Base-by-base conservation (phyloP, 2,329 filamentous ascomycete genomes). In the Neoarthrinium moseri region DNA sequence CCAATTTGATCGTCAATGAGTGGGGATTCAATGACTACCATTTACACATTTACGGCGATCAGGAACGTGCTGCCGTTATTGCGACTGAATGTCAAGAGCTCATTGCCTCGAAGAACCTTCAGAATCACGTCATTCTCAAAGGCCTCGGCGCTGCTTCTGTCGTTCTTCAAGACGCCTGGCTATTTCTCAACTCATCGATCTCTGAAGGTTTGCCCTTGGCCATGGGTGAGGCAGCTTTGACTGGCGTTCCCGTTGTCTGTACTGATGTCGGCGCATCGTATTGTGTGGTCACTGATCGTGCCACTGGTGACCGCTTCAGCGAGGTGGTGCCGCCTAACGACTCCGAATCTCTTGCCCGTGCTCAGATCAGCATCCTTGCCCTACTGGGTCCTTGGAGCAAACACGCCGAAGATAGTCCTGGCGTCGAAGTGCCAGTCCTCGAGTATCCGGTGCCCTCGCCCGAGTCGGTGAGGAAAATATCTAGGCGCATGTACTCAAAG, bases 291-390 rank as follows among this genome's bases (percentile, higher is more conserved):
- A 41, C 38, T 22, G 38, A 41, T 20, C 24, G 24, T 15, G 13
- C 24, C 6, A 30, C 38, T 17, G 38, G 38, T 15, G 24, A 41
- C 38, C 38, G 38, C 24, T 41, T 41, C 38, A 41, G 38, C 10
- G 38, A 41, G 38, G 38, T 41, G 23, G 38, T 41, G n/a, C 38
- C 38, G 17, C 38, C 38, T 8, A 41, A 41, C 24, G 38, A 41
- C 24, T 41, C 26, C 26, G 38, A 41, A 10, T 41, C 38, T 7
- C 23, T 41, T 10, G 38, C 38, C 5, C 38, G 38, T 15, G 38
- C 38, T 10, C 38, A 41, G 24, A 23, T 41, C 15, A 41, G 24
- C 24, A 30, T 41, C 24, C 23, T 41, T 13, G 38, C 24, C 4
- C 38, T 41, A 15, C 26, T 41, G 13, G 38, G 38, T 12, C 38